A percentile compares a stretch with the other conserved stretches of the same genome.
phyloP scores from a whole-genome alignment of 192 early-diverging fungal genomes.

The Coemansia sp. region DNA sequence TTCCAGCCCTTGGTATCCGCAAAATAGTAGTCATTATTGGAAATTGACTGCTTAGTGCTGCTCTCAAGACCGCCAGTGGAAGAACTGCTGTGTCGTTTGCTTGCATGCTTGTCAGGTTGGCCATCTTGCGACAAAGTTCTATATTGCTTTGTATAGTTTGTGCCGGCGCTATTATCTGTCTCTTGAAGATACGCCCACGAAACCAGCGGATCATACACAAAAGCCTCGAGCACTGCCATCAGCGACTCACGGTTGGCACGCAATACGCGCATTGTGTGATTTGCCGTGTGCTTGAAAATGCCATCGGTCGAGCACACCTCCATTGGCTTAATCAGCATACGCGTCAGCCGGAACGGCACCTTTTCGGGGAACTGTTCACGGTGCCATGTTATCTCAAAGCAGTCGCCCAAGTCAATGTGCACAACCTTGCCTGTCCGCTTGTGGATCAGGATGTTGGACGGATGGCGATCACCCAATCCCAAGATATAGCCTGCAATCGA shows the following conservation, averaged over 20 bases:
- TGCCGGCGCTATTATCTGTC: not conserved
- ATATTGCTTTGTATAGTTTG: not conserved
- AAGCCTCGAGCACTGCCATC: constrained; percentile 98
- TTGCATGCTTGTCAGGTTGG: not conserved
- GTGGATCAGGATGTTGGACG: constrained; percentile 96
- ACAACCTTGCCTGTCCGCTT: constrained; percentile 92
- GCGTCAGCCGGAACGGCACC: constrained; percentile 97
- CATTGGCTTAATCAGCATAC: constrained; percentile 98
- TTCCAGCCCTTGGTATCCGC: constrained; percentile 37
- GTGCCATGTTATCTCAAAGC: constrained; percentile 96
- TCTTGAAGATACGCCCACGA: constrained; percentile 32
- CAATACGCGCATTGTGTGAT: constrained; percentile 94
- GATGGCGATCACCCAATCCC: constrained; percentile 95
- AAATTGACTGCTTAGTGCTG: not conserved
- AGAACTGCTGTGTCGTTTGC: not conserved
- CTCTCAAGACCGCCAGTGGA: not conserved
- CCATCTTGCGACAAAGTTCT: not conserved
- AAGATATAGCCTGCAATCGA: constrained; percentile 99
- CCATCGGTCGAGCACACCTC: constrained; percentile 96
- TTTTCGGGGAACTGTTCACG: constrained; percentile 96
- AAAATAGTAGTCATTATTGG: constrained; percentile 9
- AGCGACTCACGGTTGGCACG: constrained; percentile 95
- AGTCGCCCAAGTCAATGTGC: constrained; percentile 98
- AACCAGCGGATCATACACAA: constrained; percentile 88
- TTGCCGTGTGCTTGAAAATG: constrained; percentile 91